Evolutionary conservation across 2,329 filamentous ascomycete genomes (phyloP).

Genomic region (Akanthomyces muscarius): DNA sequence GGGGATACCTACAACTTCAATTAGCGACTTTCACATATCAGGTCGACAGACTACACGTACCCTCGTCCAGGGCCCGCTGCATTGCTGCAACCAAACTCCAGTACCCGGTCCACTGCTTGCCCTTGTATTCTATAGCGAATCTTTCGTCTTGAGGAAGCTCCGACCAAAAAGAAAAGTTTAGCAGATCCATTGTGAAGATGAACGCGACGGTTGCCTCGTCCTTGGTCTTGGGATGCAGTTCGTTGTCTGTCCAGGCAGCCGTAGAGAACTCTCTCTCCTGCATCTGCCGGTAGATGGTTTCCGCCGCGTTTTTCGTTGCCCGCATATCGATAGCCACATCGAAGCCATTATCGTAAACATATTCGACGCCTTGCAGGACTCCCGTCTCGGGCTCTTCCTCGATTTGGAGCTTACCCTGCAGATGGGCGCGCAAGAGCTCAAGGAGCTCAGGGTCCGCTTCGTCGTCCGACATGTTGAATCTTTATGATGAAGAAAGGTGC

Average conservation of each 20-base stretch:
- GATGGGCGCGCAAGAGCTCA: slow-evolving; percentile 76
- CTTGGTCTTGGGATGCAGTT: slow-evolving; percentile 80
- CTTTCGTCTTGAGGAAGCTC: slow-evolving; percentile 63
- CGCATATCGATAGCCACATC: slow-evolving; percentile 86
- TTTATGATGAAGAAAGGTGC: background rate
- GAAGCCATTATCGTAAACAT: slow-evolving; percentile 86
- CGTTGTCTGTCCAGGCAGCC: slow-evolving; percentile 80
- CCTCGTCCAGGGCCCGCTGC: slow-evolving; percentile 84
- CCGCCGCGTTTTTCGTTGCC: slow-evolving; percentile 77
- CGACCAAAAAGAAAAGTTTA: slow-evolving; percentile 98
- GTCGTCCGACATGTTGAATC: slow-evolving; percentile 73
- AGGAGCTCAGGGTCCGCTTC: slow-evolving; percentile 86
- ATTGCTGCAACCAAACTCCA: slow-evolving; percentile 88
- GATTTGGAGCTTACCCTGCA: slow-evolving; percentile 55
- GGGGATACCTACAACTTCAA: slow-evolving; percentile 60
- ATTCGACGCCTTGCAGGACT: slow-evolving; percentile 77
- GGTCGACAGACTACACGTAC: slow-evolving; percentile 32
- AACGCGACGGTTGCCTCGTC: slow-evolving; percentile 81
- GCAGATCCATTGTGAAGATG: slow-evolving; percentile 93
- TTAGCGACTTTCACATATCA: slow-evolving; percentile 9
- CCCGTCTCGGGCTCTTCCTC: slow-evolving; percentile 67
- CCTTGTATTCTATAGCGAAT: slow-evolving; percentile 79
- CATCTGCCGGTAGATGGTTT: slow-evolving; percentile 77
- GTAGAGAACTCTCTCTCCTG: slow-evolving; percentile 78
- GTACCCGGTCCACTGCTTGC: slow-evolving; percentile 85